Conservation (phyloP, 1,284 basidiomycete species). For the Sanghuangporus baumii region DNA sequence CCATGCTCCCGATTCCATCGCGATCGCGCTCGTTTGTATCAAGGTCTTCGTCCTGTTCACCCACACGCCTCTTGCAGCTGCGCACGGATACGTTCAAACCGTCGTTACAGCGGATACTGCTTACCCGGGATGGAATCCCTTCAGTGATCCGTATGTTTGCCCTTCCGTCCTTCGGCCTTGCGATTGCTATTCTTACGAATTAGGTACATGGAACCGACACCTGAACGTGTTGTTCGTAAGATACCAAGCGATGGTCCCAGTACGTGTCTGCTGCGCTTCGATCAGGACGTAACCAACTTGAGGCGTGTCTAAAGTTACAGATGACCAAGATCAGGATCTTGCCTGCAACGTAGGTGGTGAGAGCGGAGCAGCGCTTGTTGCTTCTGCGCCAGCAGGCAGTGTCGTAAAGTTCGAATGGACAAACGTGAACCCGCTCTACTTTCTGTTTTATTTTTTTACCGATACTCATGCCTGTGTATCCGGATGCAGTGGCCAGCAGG, state of each 20-base stretch:
- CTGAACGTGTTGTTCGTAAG: constrained; percentile 27
- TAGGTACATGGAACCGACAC: constrained; percentile 20
- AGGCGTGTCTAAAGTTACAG: constrained; percentile 20
- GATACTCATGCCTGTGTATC: neutral
- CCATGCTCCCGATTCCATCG: constrained; percentile 1
- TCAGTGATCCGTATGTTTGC: constrained; percentile 22
- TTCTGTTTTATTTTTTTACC: neutral
- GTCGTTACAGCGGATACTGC: constrained; percentile 22
- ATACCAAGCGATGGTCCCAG: constrained; percentile 29
- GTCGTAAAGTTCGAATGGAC: constrained; percentile 27
- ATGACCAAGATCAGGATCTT: constrained; percentile 24
- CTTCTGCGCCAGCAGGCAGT: constrained; percentile 26
- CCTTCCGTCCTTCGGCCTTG: constrained; percentile 8
- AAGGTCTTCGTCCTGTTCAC: neutral
- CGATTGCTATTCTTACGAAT: neutral
- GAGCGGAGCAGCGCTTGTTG: constrained; percentile 22
- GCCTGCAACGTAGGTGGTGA: constrained; percentile 29
- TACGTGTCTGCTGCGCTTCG: constrained; percentile 17
- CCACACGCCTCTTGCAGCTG: constrained; percentile 13
- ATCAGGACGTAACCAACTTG: neutral
- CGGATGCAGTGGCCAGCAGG: constrained; percentile 22
- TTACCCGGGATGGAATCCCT: constrained; percentile 27
- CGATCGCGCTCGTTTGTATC: constrained; percentile 4
- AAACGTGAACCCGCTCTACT: constrained; percentile 20
- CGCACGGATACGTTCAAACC: constrained; percentile 25